phyloP scores from a whole-genome alignment of 208 protist genomes.

The Acanthamoeba triangularis region DNA sequence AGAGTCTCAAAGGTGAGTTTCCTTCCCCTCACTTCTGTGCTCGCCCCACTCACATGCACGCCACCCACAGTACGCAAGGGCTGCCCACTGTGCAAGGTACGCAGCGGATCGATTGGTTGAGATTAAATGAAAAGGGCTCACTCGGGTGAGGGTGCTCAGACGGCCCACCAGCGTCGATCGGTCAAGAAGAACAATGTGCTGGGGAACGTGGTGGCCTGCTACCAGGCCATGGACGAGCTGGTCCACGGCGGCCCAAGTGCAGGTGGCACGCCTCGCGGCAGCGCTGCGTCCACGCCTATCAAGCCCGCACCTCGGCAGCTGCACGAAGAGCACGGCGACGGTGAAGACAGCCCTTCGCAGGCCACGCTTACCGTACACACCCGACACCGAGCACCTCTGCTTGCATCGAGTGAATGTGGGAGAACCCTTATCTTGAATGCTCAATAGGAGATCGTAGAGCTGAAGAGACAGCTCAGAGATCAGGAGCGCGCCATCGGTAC shows the following conservation, averaged over 20 bases:
- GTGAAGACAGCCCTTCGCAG: not conserved
- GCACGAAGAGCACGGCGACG: not conserved
- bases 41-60: not conserved
- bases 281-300: not conserved
- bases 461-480: not conserved
- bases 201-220: not conserved
- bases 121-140: no score
- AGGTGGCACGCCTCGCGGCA: not conserved
- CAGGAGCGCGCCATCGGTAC: slow-evolving; percentile 22
- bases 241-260: not conserved
- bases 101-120: not conserved
- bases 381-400: not conserved
- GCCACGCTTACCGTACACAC: not conserved
- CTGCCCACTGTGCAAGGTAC: slow-evolving; percentile 3
- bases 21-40: no score
- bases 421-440: not conserved
- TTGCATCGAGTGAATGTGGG: no score
- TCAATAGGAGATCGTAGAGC: not conserved
- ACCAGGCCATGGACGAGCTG: slow-evolving; percentile 6
- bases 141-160: no score
- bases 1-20: not conserved
- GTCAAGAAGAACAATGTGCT: slow-evolving; percentile 10
- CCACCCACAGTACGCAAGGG: not conserved
- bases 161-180: not conserved
- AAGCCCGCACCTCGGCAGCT: not conserved